Evolutionary conservation across 2,329 filamentous ascomycete species (phyloP).

Genomic region (Fusarium circinatum): DNA sequence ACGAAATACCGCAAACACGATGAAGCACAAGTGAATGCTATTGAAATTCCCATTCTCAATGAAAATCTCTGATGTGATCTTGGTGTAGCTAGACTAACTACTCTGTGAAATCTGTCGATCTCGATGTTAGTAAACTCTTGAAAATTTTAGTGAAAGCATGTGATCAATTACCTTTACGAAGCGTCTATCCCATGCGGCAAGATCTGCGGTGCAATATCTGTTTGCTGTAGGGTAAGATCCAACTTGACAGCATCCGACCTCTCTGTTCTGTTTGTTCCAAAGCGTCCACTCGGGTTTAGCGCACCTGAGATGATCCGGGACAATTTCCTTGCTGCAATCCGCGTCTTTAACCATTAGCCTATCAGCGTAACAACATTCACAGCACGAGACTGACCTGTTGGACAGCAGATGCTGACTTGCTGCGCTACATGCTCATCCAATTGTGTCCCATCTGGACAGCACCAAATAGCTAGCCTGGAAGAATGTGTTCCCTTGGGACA

Average conservation of each 20-base stretch:
- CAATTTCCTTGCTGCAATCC: constrained; percentile 7
- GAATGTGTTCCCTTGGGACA: constrained; percentile 19
- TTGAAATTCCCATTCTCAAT: neutral
- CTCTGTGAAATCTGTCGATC: neutral
- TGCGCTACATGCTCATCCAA: neutral
- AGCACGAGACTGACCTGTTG: constrained; percentile 7
- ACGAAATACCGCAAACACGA: neutral
- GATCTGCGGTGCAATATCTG: constrained; percentile 8
- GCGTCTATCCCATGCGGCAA: neutral
- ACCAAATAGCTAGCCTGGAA: constrained; percentile 3
- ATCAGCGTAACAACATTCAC: neutral
- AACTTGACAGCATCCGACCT: constrained; percentile 20
- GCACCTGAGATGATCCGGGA: constrained; percentile 14
- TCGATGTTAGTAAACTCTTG: neutral
- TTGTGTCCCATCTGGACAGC: constrained; percentile 22
- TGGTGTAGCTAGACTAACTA: neutral
- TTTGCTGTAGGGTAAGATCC: constrained; percentile 14
- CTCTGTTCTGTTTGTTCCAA: constrained; percentile 13
- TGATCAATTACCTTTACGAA: neutral
- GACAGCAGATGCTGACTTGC: constrained; percentile 24
- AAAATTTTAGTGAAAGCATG: neutral
- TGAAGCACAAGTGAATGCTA: neutral
- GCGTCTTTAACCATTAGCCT: constrained; percentile 3
- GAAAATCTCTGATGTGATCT: neutral
- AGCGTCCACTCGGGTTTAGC: constrained; percentile 16